phyloP scores from a whole-genome alignment of 768 basidiomycete species.

The Phaeotremella skinneri region DNA sequence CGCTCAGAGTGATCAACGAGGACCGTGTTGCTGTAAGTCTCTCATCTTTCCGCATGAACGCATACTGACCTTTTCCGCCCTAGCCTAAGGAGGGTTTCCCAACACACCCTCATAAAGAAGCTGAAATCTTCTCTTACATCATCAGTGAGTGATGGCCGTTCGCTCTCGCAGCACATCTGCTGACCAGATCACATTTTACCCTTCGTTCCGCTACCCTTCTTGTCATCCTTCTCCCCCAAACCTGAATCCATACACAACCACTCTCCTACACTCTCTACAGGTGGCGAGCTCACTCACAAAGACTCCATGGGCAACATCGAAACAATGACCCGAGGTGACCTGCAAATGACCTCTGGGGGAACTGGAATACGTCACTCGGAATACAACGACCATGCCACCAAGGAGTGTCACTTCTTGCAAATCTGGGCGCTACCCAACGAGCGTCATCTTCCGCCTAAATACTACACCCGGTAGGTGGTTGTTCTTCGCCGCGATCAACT shows the following conservation, averaged over 20 bases:
- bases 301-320: conserved; percentile 92
- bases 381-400: conserved; percentile 57
- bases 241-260: too few relatives aligned
- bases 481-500: too few relatives aligned
- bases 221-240: too few relatives aligned
- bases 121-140: conserved; percentile 89
- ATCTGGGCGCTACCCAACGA: conserved; percentile 65
- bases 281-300: conserved; percentile 57
- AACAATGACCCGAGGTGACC: conserved; percentile 78
- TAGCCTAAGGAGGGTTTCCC: conserved; percentile 72
- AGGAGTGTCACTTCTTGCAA: conserved; percentile 62
- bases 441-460: conserved; percentile 64
- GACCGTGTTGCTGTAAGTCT: conserved; percentile 41
- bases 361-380: conserved; percentile 82
- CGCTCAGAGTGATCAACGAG: conserved; percentile 87
- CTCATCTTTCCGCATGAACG: background rate
- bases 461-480: conserved; percentile 68
- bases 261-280: conserved; percentile 43
- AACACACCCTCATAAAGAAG: conserved; percentile 75
- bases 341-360: conserved; percentile 89
- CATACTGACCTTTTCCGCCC: conserved; percentile 2
- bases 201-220: background rate
- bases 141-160: conserved; percentile 75
- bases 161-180: background rate
- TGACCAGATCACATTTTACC: background rate